Evolutionary conservation across 306 rosid genomes (phyloP).

Genomic region (Pachyrhizus erosus): DNA sequence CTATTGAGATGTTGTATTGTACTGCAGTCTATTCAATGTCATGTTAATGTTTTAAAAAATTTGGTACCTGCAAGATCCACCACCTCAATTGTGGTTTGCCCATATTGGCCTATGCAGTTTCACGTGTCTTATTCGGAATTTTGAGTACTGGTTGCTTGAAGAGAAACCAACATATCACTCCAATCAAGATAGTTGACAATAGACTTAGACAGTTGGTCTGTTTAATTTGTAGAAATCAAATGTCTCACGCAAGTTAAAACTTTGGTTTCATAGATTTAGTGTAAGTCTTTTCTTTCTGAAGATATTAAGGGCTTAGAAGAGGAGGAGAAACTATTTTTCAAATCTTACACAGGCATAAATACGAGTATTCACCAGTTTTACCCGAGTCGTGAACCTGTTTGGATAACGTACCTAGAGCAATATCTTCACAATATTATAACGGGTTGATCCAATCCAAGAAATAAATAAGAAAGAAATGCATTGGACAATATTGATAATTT

Average conservation of each 20-base stretch:
- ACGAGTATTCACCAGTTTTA: not conserved
- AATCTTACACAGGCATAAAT: not conserved
- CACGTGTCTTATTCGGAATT: not conserved
- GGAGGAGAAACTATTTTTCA: not conserved
- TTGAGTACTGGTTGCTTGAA: not conserved
- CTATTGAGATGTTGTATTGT: not conserved
- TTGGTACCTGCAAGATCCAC: not conserved
- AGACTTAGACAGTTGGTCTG: not conserved
- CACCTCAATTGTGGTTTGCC: not conserved
- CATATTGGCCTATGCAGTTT: not conserved
- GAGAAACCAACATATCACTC: not conserved
- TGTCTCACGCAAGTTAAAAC: not conserved
- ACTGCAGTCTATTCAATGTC: not conserved
- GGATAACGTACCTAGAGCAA: not conserved
- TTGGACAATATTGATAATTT: not conserved
- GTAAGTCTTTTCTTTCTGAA: not conserved
- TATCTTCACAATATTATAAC: not conserved
- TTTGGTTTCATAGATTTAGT: not conserved
- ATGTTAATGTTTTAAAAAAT: not conserved
- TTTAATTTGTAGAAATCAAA: not conserved
- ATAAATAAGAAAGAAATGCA: not conserved
- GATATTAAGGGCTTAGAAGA: not conserved
- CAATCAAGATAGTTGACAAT: not conserved
- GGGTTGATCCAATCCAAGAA: constrained; percentile 13
- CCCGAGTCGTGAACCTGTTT: not conserved